A percentile compares a stretch with the other conserved stretches of the same genome.
These are phyloP conservation scores for Scutellaria barbata DNA, from an alignment of 257 asterid genomes.

Conservation along the genomic window DNA sequence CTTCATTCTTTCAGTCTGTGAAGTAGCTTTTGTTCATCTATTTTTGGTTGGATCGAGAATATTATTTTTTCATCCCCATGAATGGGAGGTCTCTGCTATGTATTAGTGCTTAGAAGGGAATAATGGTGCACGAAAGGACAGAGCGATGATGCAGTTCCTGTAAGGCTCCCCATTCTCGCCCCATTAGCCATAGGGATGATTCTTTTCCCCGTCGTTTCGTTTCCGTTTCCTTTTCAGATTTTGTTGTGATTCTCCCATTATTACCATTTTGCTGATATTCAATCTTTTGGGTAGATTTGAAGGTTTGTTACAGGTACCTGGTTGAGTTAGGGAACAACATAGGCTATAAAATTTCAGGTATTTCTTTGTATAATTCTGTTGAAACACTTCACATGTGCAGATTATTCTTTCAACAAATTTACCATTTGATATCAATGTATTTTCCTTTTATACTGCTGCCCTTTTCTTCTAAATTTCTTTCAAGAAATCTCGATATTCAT, in stretches of 20 bases:
- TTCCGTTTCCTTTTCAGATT: conserved; percentile 37
- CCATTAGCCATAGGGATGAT: conserved; percentile 48
- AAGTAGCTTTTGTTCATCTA: conserved; percentile 54
- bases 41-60: conserved; percentile 56
- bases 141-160: conserved; percentile 44
- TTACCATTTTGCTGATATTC: conserved; percentile 33
- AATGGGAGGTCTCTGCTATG: conserved; percentile 38
- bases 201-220: conserved; percentile 39
- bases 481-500: background rate
- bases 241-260: conserved; percentile 38
- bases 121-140: conserved; percentile 43
- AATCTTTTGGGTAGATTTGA: conserved; percentile 37
- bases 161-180: conserved; percentile 39
- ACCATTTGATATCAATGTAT: conserved; percentile 7
- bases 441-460: background rate
- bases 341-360: conserved; percentile 35
- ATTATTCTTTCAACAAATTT: conserved; percentile 46
- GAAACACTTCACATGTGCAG: conserved; percentile 42
- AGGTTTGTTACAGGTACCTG: conserved; percentile 41
- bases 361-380: conserved; percentile 42
- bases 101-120: conserved; percentile 52
- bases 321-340: conserved; percentile 42
- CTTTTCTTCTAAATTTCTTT: background rate
- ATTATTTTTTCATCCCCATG: conserved; percentile 52
- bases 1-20: conserved; percentile 71